phyloP scores from a whole-genome alignment of 2,329 filamentous ascomycete genomes.

The Davidsoniella neocaledoniae region DNA sequence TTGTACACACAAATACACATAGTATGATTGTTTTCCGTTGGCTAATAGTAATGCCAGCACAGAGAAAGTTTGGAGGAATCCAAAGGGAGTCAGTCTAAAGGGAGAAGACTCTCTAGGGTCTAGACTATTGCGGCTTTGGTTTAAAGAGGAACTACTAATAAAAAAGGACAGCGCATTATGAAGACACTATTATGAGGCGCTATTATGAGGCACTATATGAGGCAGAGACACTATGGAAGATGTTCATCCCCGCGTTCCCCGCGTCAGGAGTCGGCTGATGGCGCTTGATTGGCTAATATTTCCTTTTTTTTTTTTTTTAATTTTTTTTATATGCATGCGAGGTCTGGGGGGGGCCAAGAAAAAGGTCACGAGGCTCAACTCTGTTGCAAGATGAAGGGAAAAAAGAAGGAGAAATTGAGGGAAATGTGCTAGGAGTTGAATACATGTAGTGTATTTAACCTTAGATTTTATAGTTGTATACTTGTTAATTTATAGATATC shows the following conservation, averaged over 20 bases:
- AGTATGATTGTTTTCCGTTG: too few relatives aligned
- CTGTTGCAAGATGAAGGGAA: not conserved
- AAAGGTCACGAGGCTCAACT: conserved; percentile 10
- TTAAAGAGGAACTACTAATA: too few relatives aligned
- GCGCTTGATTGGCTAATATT: conserved; percentile 7
- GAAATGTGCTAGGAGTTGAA: not conserved
- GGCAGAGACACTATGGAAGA: not conserved
- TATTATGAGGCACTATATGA: not conserved
- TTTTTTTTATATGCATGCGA: not conserved
- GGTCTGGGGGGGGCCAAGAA: not conserved
- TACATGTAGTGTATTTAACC: not conserved
- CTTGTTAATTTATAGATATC: too few relatives aligned
- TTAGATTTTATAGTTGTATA: too few relatives aligned
- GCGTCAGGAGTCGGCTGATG: conserved; percentile 5
- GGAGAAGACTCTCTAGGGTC: too few relatives aligned
- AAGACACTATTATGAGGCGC: not conserved
- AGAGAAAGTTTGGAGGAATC: too few relatives aligned
- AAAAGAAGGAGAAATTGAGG: not conserved
- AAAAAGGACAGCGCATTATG: too few relatives aligned
- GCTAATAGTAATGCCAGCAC: too few relatives aligned
- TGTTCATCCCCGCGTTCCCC: conserved; percentile 6
- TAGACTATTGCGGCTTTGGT: too few relatives aligned
- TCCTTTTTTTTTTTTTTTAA: too few relatives aligned
- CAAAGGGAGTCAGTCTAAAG: too few relatives aligned
- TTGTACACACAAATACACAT: too few relatives aligned